Percentiles rank a stretch among this genome's conserved stretches.
Evolutionary conservation across 1,139 yeast species (phyloP).

Genomic region (Blastobotrys apis): DNA sequence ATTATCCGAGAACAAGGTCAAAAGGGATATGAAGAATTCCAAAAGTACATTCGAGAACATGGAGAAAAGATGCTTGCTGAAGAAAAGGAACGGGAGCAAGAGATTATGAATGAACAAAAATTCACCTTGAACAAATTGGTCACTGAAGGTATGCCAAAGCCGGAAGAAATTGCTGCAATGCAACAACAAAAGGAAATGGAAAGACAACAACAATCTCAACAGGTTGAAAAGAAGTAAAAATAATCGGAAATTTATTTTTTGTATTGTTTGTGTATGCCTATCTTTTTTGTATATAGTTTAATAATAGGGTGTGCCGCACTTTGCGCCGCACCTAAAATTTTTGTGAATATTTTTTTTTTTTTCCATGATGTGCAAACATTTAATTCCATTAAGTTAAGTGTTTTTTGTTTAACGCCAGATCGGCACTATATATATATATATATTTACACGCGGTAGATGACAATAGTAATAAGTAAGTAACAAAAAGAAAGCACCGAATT

Average conservation of each 20-base stretch:
- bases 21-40: slow-evolving; percentile 79
- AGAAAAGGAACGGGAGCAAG: slow-evolving; percentile 75
- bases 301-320: no score
- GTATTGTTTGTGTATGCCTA: not conserved
- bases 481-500: no score
- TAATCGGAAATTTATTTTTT: not conserved
- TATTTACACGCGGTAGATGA: no score
- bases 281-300: no score
- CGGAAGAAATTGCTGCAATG: slow-evolving; percentile 75
- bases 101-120: slow-evolving; percentile 71
- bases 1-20: slow-evolving; percentile 90
- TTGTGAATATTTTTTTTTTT: no score
- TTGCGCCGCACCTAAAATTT: no score
- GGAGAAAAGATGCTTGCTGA: slow-evolving; percentile 81
- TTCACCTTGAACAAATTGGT: slow-evolving; percentile 77
- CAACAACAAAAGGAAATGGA: slow-evolving; percentile 50
- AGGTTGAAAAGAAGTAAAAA: not conserved
- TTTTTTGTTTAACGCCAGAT: no score
- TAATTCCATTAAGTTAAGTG: no score
- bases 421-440: no score
- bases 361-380: no score
- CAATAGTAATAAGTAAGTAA: no score
- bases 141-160: slow-evolving; percentile 79
- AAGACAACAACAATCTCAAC: slow-evolving; percentile 16
- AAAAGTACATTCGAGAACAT: slow-evolving; percentile 78